These are phyloP conservation scores for Penicillium frequentans DNA, from an alignment of 2,329 filamentous ascomycete species.

Conservation along the genomic window DNA sequence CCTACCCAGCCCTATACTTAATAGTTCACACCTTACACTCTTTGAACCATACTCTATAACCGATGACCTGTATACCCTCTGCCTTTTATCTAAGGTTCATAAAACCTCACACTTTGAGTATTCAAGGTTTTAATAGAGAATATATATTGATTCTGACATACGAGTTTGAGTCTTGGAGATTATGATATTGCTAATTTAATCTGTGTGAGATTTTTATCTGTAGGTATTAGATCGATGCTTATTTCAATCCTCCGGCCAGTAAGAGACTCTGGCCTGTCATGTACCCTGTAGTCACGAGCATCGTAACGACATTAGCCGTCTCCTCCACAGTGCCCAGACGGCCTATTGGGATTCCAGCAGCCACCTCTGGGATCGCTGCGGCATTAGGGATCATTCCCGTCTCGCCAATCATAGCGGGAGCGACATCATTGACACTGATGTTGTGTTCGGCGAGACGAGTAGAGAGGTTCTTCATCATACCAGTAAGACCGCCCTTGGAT, in stretches of 20 bases:
- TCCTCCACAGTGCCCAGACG: constrained; percentile 60
- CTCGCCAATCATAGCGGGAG: constrained; percentile 67
- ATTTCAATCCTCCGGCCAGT: constrained; percentile 55
- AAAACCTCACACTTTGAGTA: no score
- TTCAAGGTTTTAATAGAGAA: no score
- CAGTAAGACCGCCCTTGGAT: constrained; percentile 62
- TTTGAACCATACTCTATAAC: no score
- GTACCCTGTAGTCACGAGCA: constrained; percentile 63
- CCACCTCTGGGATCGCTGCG: constrained; percentile 59
- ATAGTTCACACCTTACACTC: no score
- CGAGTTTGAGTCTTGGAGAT: not conserved
- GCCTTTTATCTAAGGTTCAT: no score
- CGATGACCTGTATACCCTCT: no score
- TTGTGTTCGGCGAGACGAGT: constrained; percentile 59
- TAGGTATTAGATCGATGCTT: constrained; percentile 1
- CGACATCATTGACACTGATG: constrained; percentile 68
- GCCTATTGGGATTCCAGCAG: constrained; percentile 60
- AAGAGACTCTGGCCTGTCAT: constrained; percentile 59
- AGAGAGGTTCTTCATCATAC: constrained; percentile 66
- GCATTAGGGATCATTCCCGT: constrained; percentile 64
- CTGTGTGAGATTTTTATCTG: not conserved
- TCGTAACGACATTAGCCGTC: constrained; percentile 61
- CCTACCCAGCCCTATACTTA: no score
- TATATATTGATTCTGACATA: no score
- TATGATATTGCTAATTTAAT: not conserved